phyloP scores from a whole-genome alignment of 2,329 filamentous ascomycete genomes.

The Phaeosphaeria sp. region DNA sequence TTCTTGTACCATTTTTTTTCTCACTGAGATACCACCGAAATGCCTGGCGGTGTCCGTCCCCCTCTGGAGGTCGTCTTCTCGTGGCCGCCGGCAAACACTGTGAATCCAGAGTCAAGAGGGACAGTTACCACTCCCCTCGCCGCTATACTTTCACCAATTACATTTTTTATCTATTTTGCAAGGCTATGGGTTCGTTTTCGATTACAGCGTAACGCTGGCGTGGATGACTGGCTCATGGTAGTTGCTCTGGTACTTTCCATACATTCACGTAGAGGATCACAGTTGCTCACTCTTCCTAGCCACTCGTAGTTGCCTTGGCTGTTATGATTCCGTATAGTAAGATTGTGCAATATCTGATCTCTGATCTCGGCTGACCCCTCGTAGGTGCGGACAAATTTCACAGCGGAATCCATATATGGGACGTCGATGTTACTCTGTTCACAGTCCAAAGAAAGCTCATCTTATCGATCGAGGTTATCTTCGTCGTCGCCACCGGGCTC shows the following conservation, averaged over 20 bases:
- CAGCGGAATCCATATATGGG: conserved; percentile 23
- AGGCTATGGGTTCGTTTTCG: conserved; percentile 28
- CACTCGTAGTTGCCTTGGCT: conserved; percentile 21
- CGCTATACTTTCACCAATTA: conserved; percentile 24
- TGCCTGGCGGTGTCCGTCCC: conserved; percentile 30
- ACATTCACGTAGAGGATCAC: neutral
- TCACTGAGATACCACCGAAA: neutral
- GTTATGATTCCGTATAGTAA: conserved; percentile 23
- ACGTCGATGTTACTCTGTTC: conserved; percentile 17
- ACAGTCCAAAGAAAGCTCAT: conserved; percentile 23
- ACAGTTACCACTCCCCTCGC: conserved; percentile 22
- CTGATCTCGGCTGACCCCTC: neutral
- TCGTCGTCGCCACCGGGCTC: conserved; percentile 24
- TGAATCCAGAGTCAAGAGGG: conserved; percentile 17
- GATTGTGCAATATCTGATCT: neutral
- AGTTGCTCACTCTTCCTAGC: conserved; percentile 3
- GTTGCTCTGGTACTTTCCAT: conserved; percentile 18
- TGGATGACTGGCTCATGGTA: conserved; percentile 36
- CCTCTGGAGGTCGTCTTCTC: conserved; percentile 19
- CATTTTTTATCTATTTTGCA: conserved; percentile 19
- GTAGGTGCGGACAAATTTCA: conserved; percentile 22
- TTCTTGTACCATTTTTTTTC: neutral
- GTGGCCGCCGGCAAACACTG: conserved; percentile 28
- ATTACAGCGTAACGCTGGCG: conserved; percentile 26
- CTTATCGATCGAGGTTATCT: conserved; percentile 27